Evolutionary conservation across 768 basidiomycete genomes (phyloP).

Genomic region (Leccinellum albellum): DNA sequence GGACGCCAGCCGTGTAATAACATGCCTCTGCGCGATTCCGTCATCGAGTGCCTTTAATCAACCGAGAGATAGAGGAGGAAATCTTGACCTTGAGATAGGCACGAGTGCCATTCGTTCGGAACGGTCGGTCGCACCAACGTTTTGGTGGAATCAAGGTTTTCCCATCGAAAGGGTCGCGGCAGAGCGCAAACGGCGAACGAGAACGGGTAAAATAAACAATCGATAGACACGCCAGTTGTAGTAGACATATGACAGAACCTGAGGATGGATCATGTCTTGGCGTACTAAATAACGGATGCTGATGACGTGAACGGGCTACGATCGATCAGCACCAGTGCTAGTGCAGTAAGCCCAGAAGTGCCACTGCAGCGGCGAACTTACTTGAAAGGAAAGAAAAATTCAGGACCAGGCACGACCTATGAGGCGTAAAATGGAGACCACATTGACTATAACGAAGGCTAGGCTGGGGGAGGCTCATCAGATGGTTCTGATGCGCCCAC

Average conservation of each 20-base stretch:
- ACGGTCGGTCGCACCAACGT: conserved; percentile 4
- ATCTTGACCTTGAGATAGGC: neutral
- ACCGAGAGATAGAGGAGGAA: neutral
- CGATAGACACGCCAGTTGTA: neutral
- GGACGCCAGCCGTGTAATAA: conserved; percentile 4
- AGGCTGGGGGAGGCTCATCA: conserved; percentile 7
- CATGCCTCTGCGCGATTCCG: conserved; percentile 1
- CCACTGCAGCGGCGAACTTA: neutral
- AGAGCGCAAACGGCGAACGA: neutral
- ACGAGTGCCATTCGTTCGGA: neutral
- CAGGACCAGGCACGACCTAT: conserved; percentile 16
- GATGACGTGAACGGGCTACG: neutral
- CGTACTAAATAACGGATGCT: neutral
- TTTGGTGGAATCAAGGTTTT: conserved; percentile 7
- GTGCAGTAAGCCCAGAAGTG: neutral
- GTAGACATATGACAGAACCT: neutral
- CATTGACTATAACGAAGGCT: conserved; percentile 13
- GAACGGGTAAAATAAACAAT: neutral
- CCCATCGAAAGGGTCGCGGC: conserved; percentile 21
- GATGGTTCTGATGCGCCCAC: conserved; percentile 19
- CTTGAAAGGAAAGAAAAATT: neutral
- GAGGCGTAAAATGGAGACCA: neutral
- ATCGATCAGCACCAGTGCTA: neutral
- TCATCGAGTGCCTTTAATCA: conserved; percentile 5
- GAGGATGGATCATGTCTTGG: neutral